Evolutionary conservation across 2,329 filamentous ascomycete species (phyloP).

Genomic region (Ophiostoma sp.): DNA sequence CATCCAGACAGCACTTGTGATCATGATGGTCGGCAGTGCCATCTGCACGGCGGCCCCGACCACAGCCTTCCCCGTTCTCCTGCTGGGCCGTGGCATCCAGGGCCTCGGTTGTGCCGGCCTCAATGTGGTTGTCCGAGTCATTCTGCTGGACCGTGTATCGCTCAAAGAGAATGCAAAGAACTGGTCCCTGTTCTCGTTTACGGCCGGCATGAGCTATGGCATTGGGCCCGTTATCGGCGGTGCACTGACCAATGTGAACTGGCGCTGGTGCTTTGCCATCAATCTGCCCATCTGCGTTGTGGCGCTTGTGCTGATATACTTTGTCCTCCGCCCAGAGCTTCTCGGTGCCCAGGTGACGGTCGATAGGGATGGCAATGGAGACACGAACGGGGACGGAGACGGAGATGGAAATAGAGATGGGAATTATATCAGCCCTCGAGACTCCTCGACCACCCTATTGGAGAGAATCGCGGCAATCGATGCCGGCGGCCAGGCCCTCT

Average conservation of each 20-base stretch:
- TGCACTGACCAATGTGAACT: slow-evolving; percentile 50
- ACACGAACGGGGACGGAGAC: background rate
- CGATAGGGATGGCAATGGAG: too few species aligned
- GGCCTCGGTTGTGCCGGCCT: slow-evolving; percentile 58
- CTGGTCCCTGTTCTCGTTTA: slow-evolving; percentile 56
- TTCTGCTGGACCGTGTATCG: slow-evolving; percentile 61
- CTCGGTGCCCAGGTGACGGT: slow-evolving; percentile 42
- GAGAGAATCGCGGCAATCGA: slow-evolving; percentile 52
- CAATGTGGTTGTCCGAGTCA: slow-evolving; percentile 54
- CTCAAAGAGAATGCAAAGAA: slow-evolving; percentile 58
- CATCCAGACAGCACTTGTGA: slow-evolving; percentile 52
- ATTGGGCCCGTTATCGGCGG: slow-evolving; percentile 59
- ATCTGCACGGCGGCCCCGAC: slow-evolving; percentile 55
- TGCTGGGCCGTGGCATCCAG: slow-evolving; percentile 59
- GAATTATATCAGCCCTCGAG: background rate
- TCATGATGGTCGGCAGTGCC: slow-evolving; percentile 56
- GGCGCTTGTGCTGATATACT: slow-evolving; percentile 49
- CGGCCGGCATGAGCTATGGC: slow-evolving; percentile 55
- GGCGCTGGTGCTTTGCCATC: slow-evolving; percentile 59
- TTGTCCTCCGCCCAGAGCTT: slow-evolving; percentile 55
- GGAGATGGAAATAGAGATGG: too few species aligned
- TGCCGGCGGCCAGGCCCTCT: slow-evolving; percentile 51
- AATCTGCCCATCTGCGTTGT: slow-evolving; percentile 44
- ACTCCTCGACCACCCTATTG: slow-evolving; percentile 3
- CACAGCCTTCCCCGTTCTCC: slow-evolving; percentile 51